phyloP scores from a whole-genome alignment of 148 eudicot species.

The Spergularia marina region DNA sequence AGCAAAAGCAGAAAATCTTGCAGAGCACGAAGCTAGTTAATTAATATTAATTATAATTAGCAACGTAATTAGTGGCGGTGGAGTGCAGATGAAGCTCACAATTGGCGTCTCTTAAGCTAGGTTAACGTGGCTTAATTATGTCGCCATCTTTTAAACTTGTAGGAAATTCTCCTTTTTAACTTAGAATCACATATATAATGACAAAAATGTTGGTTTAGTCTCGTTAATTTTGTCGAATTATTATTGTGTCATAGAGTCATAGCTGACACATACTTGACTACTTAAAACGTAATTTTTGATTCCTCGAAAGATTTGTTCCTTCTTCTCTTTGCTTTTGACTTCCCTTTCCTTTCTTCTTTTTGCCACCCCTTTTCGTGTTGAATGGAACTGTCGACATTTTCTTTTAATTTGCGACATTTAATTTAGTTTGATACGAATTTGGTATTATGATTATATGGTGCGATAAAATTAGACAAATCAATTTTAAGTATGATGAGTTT shows the following conservation, averaged over 20 bases:
- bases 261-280: slow-evolving; percentile 28
- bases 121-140: slow-evolving; percentile 22
- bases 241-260: slow-evolving; percentile 15
- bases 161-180: not conserved
- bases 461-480: too few species aligned
- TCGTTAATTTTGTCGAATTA: not conserved
- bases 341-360: not conserved
- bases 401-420: too few species aligned
- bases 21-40: not conserved
- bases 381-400: slow-evolving; percentile 12
- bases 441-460: too few species aligned
- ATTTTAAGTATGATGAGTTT: too few species aligned
- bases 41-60: not conserved
- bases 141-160: slow-evolving; percentile 9
- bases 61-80: slow-evolving; percentile 5
- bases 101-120: not conserved
- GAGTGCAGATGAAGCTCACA: not conserved
- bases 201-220: not conserved
- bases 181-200: not conserved
- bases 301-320: slow-evolving; percentile 20
- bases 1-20: slow-evolving; percentile 3
- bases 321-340: slow-evolving; percentile 8
- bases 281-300: slow-evolving; percentile 15
- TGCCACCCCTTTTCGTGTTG: slow-evolving; percentile 21
- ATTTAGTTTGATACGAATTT: too few species aligned